These are phyloP conservation scores for Cunninghamia lanceolata DNA, from an alignment of 75 land plant genomes.

Conservation along the genomic window DNA sequence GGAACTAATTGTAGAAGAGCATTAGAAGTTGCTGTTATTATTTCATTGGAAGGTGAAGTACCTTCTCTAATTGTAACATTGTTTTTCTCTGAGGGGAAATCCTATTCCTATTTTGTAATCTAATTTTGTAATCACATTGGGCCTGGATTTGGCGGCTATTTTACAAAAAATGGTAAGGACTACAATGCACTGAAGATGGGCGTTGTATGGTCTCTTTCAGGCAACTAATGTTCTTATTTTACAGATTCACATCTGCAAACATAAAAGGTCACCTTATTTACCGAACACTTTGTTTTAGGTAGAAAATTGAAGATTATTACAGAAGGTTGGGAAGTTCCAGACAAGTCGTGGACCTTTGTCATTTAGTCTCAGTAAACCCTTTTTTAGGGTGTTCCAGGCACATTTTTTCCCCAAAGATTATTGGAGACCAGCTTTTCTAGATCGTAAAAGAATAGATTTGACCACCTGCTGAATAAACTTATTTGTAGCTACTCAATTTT, in stretches of 20 bases:
- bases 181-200: not conserved
- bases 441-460: not conserved
- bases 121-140: not conserved
- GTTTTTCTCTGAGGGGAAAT: not conserved
- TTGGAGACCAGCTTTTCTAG: not conserved
- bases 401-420: not conserved
- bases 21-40: not conserved
- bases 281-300: not conserved
- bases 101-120: not conserved
- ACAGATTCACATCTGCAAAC: not conserved
- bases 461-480: not conserved
- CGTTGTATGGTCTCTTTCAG: not conserved
- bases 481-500: not conserved
- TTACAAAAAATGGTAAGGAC: not conserved
- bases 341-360: not conserved
- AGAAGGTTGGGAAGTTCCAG: not conserved
- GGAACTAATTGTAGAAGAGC: not conserved
- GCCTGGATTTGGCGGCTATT: not conserved
- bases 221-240: not conserved
- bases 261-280: not conserved
- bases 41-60: not conserved
- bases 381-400: not conserved
- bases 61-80: conserved; percentile 9
- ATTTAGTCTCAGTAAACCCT: not conserved
- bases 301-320: not conserved